A percentile compares a stretch with the other conserved stretches of the same genome.
Evolutionary conservation across 2,329 filamentous ascomycete species (phyloP).

Genomic region (Hymenoscyphus repandus): DNA sequence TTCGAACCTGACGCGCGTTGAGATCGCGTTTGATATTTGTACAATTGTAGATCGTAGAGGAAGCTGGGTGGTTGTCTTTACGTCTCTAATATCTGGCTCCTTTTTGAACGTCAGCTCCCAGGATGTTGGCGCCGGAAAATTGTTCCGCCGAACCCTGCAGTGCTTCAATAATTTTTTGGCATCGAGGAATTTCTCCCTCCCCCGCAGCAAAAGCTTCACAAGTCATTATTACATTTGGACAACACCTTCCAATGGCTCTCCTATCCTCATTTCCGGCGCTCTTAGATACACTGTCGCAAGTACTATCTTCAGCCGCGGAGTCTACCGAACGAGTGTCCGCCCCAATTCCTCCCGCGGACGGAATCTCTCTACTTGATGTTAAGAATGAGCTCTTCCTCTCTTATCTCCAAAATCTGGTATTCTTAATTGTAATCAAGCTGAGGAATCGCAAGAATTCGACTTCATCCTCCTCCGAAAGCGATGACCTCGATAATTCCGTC

Average conservation of each 20-base stretch:
- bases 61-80: too few relatives aligned
- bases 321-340: conserved; percentile 56
- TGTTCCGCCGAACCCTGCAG: conserved; percentile 7
- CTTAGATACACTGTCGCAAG: conserved; percentile 51
- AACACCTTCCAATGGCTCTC: conserved; percentile 39
- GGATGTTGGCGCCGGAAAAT: conserved; percentile 8
- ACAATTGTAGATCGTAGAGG: not conserved
- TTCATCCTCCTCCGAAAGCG: conserved; percentile 30
- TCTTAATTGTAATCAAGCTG: conserved; percentile 77
- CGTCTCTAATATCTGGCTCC: conserved; percentile 8
- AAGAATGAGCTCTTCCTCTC: conserved; percentile 98
- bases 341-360: conserved; percentile 71
- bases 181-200: not conserved
- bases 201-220: not conserved
- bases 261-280: conserved; percentile 44
- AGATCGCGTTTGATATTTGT: not conserved
- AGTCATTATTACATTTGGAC: not conserved
- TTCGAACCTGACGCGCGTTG: not conserved
- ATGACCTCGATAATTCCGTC: conserved; percentile 57
- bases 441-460: conserved; percentile 43
- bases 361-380: conserved; percentile 88
- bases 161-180: not conserved
- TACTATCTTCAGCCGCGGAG: conserved; percentile 55
- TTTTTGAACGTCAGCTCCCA: not conserved
- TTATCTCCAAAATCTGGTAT: conserved; percentile 91